Evolutionary conservation across 1,284 basidiomycete species (phyloP).

Genomic region (Ustilago xerochloae): DNA sequence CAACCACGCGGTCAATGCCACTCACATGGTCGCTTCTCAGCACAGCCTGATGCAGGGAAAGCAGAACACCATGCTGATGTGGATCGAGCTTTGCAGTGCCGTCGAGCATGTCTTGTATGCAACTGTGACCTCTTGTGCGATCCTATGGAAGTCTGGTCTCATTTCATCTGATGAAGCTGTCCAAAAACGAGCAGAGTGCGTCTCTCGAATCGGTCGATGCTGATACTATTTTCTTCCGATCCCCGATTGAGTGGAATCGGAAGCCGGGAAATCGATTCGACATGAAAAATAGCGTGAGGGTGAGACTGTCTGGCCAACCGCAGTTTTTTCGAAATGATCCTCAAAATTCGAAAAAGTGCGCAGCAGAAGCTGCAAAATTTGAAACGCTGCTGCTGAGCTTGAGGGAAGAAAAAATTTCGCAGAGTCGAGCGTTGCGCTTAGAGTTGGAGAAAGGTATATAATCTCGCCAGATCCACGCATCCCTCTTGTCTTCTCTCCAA

Average conservation of each 20-base stretch:
- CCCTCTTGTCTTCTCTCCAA: constrained; percentile 43
- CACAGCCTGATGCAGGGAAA: background rate
- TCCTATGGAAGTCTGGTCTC: background rate
- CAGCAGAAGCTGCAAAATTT: constrained; percentile 15
- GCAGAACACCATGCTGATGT: background rate
- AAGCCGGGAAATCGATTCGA: background rate
- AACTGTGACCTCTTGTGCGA: no score
- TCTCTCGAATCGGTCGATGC: background rate
- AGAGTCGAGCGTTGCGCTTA: background rate
- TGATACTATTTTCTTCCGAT: background rate
- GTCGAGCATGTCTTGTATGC: no score
- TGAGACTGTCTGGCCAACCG: background rate
- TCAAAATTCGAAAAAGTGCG: background rate
- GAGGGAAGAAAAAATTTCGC: constrained; percentile 18
- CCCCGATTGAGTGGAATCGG: background rate
- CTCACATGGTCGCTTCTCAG: background rate
- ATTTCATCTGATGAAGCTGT: background rate
- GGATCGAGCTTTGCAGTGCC: background rate
- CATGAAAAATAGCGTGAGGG: background rate
- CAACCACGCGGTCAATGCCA: background rate
- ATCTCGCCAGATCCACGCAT: constrained; percentile 22
- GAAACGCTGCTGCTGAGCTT: background rate
- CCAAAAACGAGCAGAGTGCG: background rate
- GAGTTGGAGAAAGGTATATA: constrained; percentile 38
- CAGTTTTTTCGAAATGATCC: constrained; percentile 11